Conservation (phyloP, 106 monocot genomes). For the Platanthera guangdongensis region DNA sequence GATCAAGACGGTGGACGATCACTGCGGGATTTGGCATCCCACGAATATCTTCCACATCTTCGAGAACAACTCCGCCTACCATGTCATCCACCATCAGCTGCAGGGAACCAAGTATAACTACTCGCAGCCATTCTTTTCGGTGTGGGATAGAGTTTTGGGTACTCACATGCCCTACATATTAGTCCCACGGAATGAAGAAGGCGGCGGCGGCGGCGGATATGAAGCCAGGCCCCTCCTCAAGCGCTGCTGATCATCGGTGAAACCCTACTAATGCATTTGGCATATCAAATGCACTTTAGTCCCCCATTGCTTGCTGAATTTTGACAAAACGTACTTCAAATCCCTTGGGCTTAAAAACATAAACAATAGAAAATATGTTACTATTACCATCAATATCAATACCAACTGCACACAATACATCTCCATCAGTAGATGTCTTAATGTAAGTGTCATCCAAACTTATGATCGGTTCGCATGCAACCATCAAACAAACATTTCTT, state of each 20-base stretch:
- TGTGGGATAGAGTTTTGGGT: constrained; percentile 14
- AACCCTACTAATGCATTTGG: background rate
- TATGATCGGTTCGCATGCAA: no score
- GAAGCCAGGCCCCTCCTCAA: constrained; percentile 2
- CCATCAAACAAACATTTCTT: no score
- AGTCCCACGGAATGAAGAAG: background rate
- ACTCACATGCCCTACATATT: constrained; percentile 16
- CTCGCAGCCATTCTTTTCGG: constrained; percentile 13
- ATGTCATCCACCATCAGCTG: constrained; percentile 12
- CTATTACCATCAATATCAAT: no score
- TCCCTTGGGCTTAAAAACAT: no score
- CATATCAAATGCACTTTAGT: no score
- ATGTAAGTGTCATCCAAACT: no score
- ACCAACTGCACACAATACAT: no score
- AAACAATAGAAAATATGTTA: no score
- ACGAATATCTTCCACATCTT: background rate
- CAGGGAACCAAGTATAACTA: constrained; percentile 16
- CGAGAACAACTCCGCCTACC: constrained; percentile 4
- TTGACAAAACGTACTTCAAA: no score
- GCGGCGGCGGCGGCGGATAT: background rate
- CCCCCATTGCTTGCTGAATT: no score
- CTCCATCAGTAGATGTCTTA: no score
- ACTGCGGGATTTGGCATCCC: constrained; percentile 2
- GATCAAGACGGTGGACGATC: background rate
- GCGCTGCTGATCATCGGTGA: background rate